Conservation (phyloP, 805 yeast species). For the Saturnispora galanensis region DNA sequence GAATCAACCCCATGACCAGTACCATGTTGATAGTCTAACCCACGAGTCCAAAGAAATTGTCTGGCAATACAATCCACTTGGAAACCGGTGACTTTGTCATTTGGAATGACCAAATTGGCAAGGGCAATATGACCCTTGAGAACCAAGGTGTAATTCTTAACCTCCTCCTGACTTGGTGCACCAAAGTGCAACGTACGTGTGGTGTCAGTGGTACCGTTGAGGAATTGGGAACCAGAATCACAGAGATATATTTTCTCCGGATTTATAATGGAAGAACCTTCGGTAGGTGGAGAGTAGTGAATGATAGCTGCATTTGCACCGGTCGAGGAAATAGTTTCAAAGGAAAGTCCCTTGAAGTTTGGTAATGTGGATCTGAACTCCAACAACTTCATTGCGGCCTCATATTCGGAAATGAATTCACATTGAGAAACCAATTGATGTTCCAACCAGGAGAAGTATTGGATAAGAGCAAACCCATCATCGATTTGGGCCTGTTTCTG, state of each 20-base stretch:
- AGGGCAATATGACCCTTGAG: slow-evolving; percentile 48
- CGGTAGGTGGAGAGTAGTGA: slow-evolving; percentile 54
- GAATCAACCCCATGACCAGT: slow-evolving; percentile 61
- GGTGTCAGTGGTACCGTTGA: slow-evolving; percentile 57
- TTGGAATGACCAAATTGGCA: slow-evolving; percentile 40
- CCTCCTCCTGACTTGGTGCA: slow-evolving; percentile 36
- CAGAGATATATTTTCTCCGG: slow-evolving; percentile 44
- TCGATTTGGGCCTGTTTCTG: slow-evolving; percentile 44
- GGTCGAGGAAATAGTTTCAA: slow-evolving; percentile 64
- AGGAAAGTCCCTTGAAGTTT: slow-evolving; percentile 54
- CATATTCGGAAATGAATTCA: slow-evolving; percentile 50
- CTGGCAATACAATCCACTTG: slow-evolving; percentile 50
- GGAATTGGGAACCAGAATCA: slow-evolving; percentile 53
- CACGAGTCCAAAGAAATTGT: slow-evolving; percentile 45
- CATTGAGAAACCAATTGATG: slow-evolving; percentile 32
- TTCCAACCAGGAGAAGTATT: slow-evolving; percentile 52
- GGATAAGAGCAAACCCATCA: slow-evolving; percentile 47
- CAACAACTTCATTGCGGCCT: slow-evolving; percentile 52
- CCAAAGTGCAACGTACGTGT: slow-evolving; percentile 52
- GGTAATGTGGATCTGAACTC: slow-evolving; percentile 44
- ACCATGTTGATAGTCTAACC: slow-evolving; percentile 53
- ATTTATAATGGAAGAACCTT: slow-evolving; percentile 36
- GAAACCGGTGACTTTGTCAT: slow-evolving; percentile 41
- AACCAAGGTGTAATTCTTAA: slow-evolving; percentile 44
- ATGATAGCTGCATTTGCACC: slow-evolving; percentile 73